A percentile compares a stretch with the other conserved stretches of the same genome.
Evolutionary conservation across 371 early-diverging fungal genomes (phyloP).

Genomic region (Thermomucor indicae-seudaticae): DNA sequence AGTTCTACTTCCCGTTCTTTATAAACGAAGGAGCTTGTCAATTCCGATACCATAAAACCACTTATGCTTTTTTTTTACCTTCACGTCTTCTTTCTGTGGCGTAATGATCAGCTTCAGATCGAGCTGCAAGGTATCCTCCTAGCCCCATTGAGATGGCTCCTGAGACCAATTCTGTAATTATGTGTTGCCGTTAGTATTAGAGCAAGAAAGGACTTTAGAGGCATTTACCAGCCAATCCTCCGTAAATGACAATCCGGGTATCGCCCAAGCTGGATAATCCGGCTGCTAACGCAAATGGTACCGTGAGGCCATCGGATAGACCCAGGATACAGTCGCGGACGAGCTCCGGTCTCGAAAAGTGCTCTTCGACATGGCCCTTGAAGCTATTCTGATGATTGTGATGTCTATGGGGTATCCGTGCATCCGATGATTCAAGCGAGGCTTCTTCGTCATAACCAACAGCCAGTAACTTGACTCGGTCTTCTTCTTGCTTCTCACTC

Average conservation of each 20-base stretch:
- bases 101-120: constrained; percentile 69
- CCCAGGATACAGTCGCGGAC: constrained; percentile 66
- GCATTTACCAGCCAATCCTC: constrained; percentile 58
- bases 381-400: constrained; percentile 13
- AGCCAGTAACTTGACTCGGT: not conserved
- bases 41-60: too few relatives aligned
- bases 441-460: constrained; percentile 4
- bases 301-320: constrained; percentile 70
- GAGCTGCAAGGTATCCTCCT: constrained; percentile 69
- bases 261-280: constrained; percentile 61
- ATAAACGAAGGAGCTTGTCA: too few relatives aligned
- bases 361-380: constrained; percentile 54
- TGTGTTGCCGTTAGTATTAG: too few relatives aligned
- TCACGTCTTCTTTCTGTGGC: constrained; percentile 57
- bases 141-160: constrained; percentile 55
- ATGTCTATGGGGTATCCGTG: constrained; percentile 34
- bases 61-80: constrained; percentile 34
- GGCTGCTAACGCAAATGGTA: constrained; percentile 76
- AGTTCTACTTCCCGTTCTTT: constrained; percentile 50
- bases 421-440: too few relatives aligned
- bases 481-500: not conserved
- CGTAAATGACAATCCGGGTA: constrained; percentile 59
- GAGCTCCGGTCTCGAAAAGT: constrained; percentile 62
- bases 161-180: constrained; percentile 68
- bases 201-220: not conserved